phyloP scores from a whole-genome alignment of 176 grass and related monocot genomes.

The Hordeum vulgare region MorexV3_pseudomolecules_assembly NC_058523.1:30275747-30276246 shows the following conservation, averaged over 20 bases:
- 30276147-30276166: background rate
- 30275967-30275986: conserved; percentile 86
- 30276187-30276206: conserved; percentile 53
- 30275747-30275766: too few species aligned
- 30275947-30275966: conserved; percentile 89
- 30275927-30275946: conserved; percentile 69
- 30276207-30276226: conserved; percentile 48
- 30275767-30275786: too few species aligned
- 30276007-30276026: conserved; percentile 56
- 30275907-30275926: conserved; percentile 73
- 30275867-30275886: background rate
- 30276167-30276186: background rate
- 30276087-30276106: conserved; percentile 94
- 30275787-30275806: too few species aligned
- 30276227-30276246: conserved; percentile 38
- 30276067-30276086: conserved; percentile 57
- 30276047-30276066: conserved; percentile 42
- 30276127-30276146: conserved; percentile 11
- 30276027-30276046: conserved; percentile 62
- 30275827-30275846: background rate
- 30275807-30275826: too few species aligned
- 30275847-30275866: background rate
- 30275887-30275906: conserved; percentile 66
- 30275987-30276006: conserved; percentile 37
- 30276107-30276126: conserved; percentile 61